A percentile compares a stretch with the other conserved stretches of the same genome.
These are phyloP conservation scores for Candida schatavii DNA, from an alignment of 805 yeast species.

Conservation along the genomic window DNA sequence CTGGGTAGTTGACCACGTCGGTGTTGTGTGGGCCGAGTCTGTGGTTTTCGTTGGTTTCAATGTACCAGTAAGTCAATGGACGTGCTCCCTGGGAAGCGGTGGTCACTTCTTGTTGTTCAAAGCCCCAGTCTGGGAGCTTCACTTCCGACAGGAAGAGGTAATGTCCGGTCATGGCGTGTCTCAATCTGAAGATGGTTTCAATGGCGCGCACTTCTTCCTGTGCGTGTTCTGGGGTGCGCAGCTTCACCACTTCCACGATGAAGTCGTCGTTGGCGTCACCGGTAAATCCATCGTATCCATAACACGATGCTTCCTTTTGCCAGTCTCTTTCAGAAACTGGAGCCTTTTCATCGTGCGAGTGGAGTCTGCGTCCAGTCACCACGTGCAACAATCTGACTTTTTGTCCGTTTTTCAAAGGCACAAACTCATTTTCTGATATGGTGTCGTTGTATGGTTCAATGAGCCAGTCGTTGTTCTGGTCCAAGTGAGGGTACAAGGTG, in stretches of 20 bases:
- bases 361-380: constrained; percentile 62
- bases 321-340: constrained; percentile 76
- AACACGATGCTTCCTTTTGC: constrained; percentile 79
- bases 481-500: constrained; percentile 77
- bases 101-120: constrained; percentile 81
- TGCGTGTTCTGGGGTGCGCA: constrained; percentile 47
- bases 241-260: constrained; percentile 66
- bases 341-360: constrained; percentile 79
- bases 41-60: constrained; percentile 65
- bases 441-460: constrained; percentile 65
- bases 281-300: constrained; percentile 71
- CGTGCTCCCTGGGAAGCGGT: constrained; percentile 69
- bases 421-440: constrained; percentile 55
- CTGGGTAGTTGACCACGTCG: constrained; percentile 45
- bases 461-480: constrained; percentile 69
- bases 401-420: constrained; percentile 63
- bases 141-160: constrained; percentile 72
- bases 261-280: constrained; percentile 89
- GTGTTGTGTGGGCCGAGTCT: constrained; percentile 28
- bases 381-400: constrained; percentile 67
- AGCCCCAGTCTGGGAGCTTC: constrained; percentile 80
- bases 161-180: constrained; percentile 79
- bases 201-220: constrained; percentile 59
- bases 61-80: constrained; percentile 64
- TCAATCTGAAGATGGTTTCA: constrained; percentile 67